A percentile compares a stretch with the other conserved stretches of the same genome.
Conservation (phyloP, 768 basidiomycete genomes). For the Gloeophyllum trabeum region DNA sequence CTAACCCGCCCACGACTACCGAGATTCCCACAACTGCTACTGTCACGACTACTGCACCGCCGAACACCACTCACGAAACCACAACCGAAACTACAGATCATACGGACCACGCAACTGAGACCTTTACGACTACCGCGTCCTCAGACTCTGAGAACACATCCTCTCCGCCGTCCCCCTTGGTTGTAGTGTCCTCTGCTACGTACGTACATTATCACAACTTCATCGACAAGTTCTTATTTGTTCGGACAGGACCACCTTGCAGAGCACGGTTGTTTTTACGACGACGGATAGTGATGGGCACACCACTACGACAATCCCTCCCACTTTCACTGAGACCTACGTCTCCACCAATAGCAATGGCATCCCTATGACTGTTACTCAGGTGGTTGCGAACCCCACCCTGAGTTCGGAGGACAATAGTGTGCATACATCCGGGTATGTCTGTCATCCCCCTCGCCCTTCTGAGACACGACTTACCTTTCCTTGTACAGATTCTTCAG, state of each 20-base stretch:
- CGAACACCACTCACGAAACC: not conserved
- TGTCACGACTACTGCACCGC: not conserved
- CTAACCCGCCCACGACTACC: not conserved
- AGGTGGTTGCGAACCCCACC: conserved; percentile 61
- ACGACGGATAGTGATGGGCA: not conserved
- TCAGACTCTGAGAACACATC: not conserved
- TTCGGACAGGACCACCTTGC: not conserved
- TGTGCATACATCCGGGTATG: conserved; percentile 39
- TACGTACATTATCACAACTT: not conserved
- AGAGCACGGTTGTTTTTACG: not conserved
- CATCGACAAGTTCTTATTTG: not conserved
- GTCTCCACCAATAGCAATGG: conserved; percentile 48
- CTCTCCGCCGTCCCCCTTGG: not conserved
- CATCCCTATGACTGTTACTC: conserved; percentile 43
- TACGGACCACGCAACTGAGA: not conserved
- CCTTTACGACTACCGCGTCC: not conserved
- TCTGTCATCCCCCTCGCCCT: conserved; percentile 4
- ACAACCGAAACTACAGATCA: not conserved
- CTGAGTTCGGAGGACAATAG: conserved; percentile 37
- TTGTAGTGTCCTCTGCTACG: not conserved
- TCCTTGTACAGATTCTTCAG: conserved; percentile 58
- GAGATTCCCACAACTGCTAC: not conserved
- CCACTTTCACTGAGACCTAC: conserved; percentile 39
- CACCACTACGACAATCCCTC: not conserved
- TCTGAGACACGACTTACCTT: not conserved